These are phyloP conservation scores for Alternaria incomplexa DNA, from an alignment of 2,329 filamentous ascomycete genomes.

Conservation along the genomic window DNA sequence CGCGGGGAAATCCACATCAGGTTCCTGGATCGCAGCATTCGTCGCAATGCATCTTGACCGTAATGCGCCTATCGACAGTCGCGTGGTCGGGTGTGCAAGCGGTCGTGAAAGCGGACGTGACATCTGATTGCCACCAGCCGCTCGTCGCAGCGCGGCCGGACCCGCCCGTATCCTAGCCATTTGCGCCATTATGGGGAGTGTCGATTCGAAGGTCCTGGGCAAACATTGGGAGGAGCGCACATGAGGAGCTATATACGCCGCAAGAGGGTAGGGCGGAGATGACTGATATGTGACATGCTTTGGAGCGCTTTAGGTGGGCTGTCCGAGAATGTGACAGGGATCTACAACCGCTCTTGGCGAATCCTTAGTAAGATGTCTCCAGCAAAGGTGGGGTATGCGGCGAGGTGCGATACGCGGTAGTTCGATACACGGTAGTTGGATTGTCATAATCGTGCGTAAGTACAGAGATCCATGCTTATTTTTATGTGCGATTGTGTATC, in stretches of 20 bases:
- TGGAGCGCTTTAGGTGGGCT: constrained; percentile 6
- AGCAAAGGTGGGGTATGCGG: constrained; percentile 4
- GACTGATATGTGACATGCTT: constrained; percentile 19
- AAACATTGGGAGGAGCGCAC: constrained; percentile 34
- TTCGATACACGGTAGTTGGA: neutral
- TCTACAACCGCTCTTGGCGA: constrained; percentile 9
- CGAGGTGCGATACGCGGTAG: neutral
- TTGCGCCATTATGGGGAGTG: constrained; percentile 34
- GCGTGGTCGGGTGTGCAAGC: neutral
- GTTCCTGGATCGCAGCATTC: constrained; percentile 24
- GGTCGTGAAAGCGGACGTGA: constrained; percentile 8
- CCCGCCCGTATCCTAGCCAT: constrained; percentile 40
- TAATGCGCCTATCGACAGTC: constrained; percentile 19
- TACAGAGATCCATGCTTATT: too few relatives aligned
- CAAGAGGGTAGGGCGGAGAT: constrained; percentile 12
- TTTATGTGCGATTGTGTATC: too few relatives aligned
- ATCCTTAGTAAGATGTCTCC: constrained; percentile 18
- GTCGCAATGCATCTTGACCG: constrained; percentile 31
- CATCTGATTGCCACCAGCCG: constrained; percentile 28
- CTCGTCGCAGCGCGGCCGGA: constrained; percentile 29
- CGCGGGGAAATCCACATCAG: constrained; percentile 19
- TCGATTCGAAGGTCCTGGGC: constrained; percentile 17
- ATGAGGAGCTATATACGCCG: constrained; percentile 31
- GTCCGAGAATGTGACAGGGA: constrained; percentile 12
- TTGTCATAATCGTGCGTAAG: accelerated